These are phyloP conservation scores for Tulasnella sp. DNA, from an alignment of 768 basidiomycete species.

Conservation along the genomic window DNA sequence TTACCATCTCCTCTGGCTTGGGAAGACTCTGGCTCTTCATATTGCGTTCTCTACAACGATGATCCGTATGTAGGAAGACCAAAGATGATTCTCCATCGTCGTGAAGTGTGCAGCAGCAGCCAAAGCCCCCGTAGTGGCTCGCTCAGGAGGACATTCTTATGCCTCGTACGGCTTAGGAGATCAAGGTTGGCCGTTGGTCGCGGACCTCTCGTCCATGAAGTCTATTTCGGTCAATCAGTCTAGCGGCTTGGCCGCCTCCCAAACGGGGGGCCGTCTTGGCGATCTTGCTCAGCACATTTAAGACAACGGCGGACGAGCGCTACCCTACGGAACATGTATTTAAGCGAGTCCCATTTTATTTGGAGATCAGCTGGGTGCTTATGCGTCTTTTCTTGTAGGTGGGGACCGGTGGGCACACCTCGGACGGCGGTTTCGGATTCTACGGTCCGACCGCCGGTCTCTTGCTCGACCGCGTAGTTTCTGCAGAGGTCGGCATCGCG, in stretches of 20 bases:
- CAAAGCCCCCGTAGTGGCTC: conserved; percentile 34
- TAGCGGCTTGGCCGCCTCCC: conserved; percentile 34
- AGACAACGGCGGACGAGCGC: conserved; percentile 47
- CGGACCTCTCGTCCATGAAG: conserved; percentile 41
- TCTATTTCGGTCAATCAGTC: conserved; percentile 37
- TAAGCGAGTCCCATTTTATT: conserved; percentile 19
- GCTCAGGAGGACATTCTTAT: conserved; percentile 42
- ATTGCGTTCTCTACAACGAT: too few species aligned
- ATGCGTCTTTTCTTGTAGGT: conserved; percentile 35
- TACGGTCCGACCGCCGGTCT: conserved; percentile 49
- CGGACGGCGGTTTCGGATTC: conserved; percentile 39
- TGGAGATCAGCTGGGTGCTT: conserved; percentile 31
- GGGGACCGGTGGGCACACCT: conserved; percentile 40
- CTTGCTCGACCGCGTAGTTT: conserved; percentile 51
- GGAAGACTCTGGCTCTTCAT: conserved; percentile 31
- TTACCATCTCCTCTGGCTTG: too few species aligned
- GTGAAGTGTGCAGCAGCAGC: conserved; percentile 33
- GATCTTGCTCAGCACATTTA: conserved; percentile 51
- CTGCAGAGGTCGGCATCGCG: conserved; percentile 40
- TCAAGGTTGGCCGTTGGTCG: conserved; percentile 39
- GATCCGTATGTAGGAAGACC: conserved; percentile 29
- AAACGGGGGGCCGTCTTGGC: conserved; percentile 47
- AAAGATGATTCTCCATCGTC: conserved; percentile 22
- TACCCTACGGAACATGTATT: conserved; percentile 49
- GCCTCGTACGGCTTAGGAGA: conserved; percentile 39